Base-by-base conservation (phyloP, 2,329 filamentous ascomycete species). In the Diaporthe sp. region DNA sequence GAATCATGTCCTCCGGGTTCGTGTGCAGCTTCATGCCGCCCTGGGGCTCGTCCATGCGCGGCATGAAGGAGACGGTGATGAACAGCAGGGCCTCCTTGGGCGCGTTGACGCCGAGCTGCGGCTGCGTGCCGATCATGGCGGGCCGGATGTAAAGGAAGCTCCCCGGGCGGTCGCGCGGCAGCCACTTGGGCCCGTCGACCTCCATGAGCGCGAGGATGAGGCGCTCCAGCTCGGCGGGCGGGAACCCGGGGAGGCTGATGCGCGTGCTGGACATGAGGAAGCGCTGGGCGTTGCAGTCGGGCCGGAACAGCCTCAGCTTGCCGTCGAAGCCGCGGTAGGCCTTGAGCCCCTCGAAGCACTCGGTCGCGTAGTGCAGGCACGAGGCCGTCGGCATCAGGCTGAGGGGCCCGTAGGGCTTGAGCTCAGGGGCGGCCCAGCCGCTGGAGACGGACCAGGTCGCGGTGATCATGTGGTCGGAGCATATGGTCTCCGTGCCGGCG, bases 381-480 rank as follows among this genome's bases (percentile, higher is more conserved):
- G 92, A 94, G 19, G 95, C 94, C 6, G 93, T 96, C 49, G 95
- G 95, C 87, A 95, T 93, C 80, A 98, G 91, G 77, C 89, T 89
- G 72, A 98, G 86, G 15, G 94, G 93, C 0, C 94, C 94, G 84
- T 95, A 97, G 37, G 95, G 94, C 82, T 91, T 90, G 75, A 97
- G 89, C 79, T 93, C 89, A 1, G 95, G 95, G 2, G 90, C 87
- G 51, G 89, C 88, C 95, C 95, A 98, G 79, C 95, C 95, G 28
- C 85, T 82, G 58, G 86, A 82, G 31, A 83, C 85, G 46, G 88
- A 91, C 95, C 95, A 97, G 72, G 87, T 85, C 28, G 88, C 93
- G 70, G 92, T 93, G 80, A 97, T 88, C 95, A 98, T 98, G 88
- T 98, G 96, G 88, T 98, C 95, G 77, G 94, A 95, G 87, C 89